A percentile compares a stretch with the other conserved stretches of the same genome.
Evolutionary conservation across 2,329 filamentous ascomycete species (phyloP).

Genomic region (Scedosporium boydii): DNA sequence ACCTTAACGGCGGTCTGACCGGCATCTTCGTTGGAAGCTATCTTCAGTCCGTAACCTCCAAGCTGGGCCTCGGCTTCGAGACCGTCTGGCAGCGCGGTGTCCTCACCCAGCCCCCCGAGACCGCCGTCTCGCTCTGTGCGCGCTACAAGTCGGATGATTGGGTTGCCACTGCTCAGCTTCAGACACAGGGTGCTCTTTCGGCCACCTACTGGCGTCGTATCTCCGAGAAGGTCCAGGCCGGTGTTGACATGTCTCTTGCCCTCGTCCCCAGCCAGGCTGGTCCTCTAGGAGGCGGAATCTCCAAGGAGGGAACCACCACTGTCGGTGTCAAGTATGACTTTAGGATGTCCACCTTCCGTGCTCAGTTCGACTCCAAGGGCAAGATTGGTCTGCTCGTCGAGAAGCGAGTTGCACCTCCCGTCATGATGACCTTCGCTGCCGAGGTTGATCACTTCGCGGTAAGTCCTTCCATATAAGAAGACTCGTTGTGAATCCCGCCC

Average conservation of each 20-base stretch:
- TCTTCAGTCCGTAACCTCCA: conserved; percentile 83
- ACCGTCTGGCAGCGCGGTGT: conserved; percentile 86
- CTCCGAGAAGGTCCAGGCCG: conserved; percentile 91
- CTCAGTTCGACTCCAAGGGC: conserved; percentile 90
- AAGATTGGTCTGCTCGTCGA: conserved; percentile 89
- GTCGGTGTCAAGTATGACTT: conserved; percentile 98
- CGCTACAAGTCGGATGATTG: conserved; percentile 89
- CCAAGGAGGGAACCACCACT: conserved; percentile 83
- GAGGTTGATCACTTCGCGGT: conserved; percentile 96
- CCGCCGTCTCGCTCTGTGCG: conserved; percentile 79
- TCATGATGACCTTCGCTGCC: conserved; percentile 89
- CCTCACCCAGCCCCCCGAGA: conserved; percentile 79
- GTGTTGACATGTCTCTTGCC: conserved; percentile 87
- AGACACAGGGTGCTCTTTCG: conserved; percentile 79
- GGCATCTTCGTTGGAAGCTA: conserved; percentile 96
- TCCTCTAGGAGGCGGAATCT: conserved; percentile 65
- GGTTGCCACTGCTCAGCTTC: conserved; percentile 84
- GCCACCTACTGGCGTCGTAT: conserved; percentile 90
- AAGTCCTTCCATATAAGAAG: conserved; percentile 29
- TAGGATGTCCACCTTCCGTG: conserved; percentile 87
- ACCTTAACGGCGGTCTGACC: conserved; percentile 83
- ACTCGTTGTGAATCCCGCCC: background rate
- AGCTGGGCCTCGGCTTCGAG: conserved; percentile 80
- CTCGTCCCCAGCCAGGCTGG: conserved; percentile 57
- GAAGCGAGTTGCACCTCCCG: conserved; percentile 88